Conservation (phyloP, 78 protist genomes). For the Planoprotostelium fungivorum region DNA sequence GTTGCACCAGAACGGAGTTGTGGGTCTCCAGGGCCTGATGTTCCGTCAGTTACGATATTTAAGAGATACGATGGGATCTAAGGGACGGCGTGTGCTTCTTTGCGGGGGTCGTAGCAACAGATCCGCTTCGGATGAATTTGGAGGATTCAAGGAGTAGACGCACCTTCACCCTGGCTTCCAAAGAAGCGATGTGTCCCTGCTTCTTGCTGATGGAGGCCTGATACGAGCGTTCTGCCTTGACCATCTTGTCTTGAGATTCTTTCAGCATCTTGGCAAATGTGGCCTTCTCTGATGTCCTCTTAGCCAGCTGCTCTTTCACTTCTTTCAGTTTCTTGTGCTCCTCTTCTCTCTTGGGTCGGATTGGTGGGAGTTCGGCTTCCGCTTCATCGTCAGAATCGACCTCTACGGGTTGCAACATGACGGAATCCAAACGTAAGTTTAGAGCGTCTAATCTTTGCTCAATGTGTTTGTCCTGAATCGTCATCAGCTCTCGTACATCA, state of each 20-base stretch:
- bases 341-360: not conserved
- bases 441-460: not conserved
- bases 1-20: too few relatives aligned
- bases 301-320: not conserved
- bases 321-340: not conserved
- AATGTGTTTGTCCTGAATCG: not conserved
- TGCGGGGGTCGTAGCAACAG: too few relatives aligned
- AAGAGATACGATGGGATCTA: too few relatives aligned
- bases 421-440: not conserved
- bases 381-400: not conserved
- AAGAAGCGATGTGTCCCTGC: not conserved
- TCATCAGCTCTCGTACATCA: not conserved
- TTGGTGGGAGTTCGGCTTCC: not conserved
- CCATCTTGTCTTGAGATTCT: not conserved
- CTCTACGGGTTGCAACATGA: not conserved
- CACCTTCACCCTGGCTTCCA: not conserved
- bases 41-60: too few relatives aligned
- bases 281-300: not conserved
- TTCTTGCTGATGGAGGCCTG: not conserved
- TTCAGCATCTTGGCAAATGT: not conserved
- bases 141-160: too few relatives aligned
- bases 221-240: not conserved
- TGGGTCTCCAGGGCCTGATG: too few relatives aligned
- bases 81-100: too few relatives aligned
- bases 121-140: too few relatives aligned